phyloP scores from a whole-genome alignment of 2,329 filamentous ascomycete species.

The Aspergillus pseudonomiae region DNA sequence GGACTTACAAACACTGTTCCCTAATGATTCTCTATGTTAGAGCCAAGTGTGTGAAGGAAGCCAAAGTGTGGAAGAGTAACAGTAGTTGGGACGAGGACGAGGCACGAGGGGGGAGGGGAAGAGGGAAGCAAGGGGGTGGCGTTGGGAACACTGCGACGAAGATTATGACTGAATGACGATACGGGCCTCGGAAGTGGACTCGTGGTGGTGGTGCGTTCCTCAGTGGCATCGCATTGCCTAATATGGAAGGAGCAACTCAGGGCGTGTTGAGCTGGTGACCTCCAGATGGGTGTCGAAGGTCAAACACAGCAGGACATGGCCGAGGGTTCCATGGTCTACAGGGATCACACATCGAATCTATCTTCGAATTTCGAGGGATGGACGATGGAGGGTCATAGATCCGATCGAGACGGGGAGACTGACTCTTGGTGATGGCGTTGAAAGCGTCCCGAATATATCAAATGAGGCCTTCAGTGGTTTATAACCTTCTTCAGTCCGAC shows the following conservation, averaged over 20 bases:
- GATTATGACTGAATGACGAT: neutral
- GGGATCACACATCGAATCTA: neutral
- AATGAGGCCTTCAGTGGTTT: neutral
- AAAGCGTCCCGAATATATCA: neutral
- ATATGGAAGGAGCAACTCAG: neutral
- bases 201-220: neutral
- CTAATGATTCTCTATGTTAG: neutral
- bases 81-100: neutral
- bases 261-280: no score
- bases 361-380: neutral
- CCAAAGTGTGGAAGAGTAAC: neutral
- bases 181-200: neutral
- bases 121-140: neutral
- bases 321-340: neutral
- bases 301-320: neutral
- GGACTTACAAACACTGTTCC: neutral
- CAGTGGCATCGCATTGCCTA: neutral
- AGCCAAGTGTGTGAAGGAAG: neutral
- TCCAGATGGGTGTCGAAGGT: neutral
- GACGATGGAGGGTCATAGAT: neutral
- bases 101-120: neutral
- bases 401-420: neutral
- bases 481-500: neutral
- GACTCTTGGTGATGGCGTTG: neutral
- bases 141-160: neutral